These are phyloP conservation scores for Skeletonema tropicum DNA, from an alignment of 108 stramenopile species.

Conservation along the genomic window DNA sequence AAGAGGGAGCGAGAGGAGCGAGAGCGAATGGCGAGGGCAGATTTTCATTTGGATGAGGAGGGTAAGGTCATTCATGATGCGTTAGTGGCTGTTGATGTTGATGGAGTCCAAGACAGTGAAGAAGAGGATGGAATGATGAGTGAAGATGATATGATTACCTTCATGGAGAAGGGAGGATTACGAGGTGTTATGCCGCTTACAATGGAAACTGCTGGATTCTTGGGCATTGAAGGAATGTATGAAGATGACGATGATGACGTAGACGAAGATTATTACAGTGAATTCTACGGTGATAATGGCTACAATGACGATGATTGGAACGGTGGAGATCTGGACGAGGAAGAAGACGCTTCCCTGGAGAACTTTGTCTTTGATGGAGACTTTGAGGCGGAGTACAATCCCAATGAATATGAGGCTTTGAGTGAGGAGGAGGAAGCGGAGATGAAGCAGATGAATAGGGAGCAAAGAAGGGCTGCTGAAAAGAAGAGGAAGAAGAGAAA, in stretches of 20 bases:
- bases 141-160: constrained; percentile 60
- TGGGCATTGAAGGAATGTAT: constrained; percentile 49
- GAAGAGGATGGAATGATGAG: constrained; percentile 61
- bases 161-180: constrained; percentile 58
- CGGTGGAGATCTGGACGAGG: constrained; percentile 49
- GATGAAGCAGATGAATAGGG: constrained; percentile 67
- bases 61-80: constrained; percentile 68
- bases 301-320: constrained; percentile 35
- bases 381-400: constrained; percentile 63
- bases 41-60: constrained; percentile 68
- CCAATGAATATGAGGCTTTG: constrained; percentile 49
- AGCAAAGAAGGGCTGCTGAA: constrained; percentile 78
- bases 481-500: constrained; percentile 67
- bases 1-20: too few relatives aligned
- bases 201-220: constrained; percentile 46
- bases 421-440: constrained; percentile 44
- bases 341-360: constrained; percentile 55
- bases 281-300: constrained; percentile 36
- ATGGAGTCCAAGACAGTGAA: constrained; percentile 3
- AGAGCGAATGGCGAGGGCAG: constrained; percentile 13
- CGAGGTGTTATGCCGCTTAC: constrained; percentile 52
- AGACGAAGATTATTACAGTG: constrained; percentile 38
- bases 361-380: constrained; percentile 59
- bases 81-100: constrained; percentile 52
- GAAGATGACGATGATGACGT: constrained; percentile 41